Evolutionary conservation across 1,139 yeast genomes (phyloP), one percentile per base, ranked within the genome.

Genomic region (Diutina rugosa): DNA sequence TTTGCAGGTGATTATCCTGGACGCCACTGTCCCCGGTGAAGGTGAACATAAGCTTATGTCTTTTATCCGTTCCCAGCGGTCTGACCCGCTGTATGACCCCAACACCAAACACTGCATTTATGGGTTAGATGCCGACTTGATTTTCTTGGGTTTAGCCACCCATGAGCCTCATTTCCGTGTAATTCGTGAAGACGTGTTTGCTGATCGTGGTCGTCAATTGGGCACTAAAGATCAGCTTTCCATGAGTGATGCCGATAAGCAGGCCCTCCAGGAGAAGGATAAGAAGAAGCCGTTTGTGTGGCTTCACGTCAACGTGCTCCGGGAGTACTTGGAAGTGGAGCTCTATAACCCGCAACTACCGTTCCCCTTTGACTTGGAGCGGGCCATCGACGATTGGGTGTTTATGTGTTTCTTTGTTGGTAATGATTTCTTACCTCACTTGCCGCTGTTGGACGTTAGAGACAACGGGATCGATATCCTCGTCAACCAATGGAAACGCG

Each of bases 11-110:
- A 81, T 95, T 47, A 82, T 95, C 60, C 87, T 96, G 57, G 99
- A 96, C 56, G 97, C 95, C 62, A 93, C 93, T 62, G 98, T 90
- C n/a, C 99, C 99, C 3, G 99, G 99, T 61, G 99, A 95, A 77
- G 99, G 99, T 68, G 99, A 95, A 73, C 99, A 93, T 73, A 93
- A 93, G 69, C 90, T 93, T 63, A 93, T 93, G 99, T 90, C 89
- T 64, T 95, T 84, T 66, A 90, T 95, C 61, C 81, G 99, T 69
- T 78, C 85, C 54, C 86, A 86, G 70, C 84, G 95, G 63, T 79
- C 88, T 14, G 88, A 85, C 62, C 81, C 85, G 0, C 79, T 78
- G 55, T 88, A 90, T 65, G 81, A 91, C 67, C 87, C 95, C 55
- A 90, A 93, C 67, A 82, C 93, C 26, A 82, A 93, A 65, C 99